Evolutionary conservation across 73 alveolate species (phyloP).

Genomic region (Paramecium caudatum): DNA sequence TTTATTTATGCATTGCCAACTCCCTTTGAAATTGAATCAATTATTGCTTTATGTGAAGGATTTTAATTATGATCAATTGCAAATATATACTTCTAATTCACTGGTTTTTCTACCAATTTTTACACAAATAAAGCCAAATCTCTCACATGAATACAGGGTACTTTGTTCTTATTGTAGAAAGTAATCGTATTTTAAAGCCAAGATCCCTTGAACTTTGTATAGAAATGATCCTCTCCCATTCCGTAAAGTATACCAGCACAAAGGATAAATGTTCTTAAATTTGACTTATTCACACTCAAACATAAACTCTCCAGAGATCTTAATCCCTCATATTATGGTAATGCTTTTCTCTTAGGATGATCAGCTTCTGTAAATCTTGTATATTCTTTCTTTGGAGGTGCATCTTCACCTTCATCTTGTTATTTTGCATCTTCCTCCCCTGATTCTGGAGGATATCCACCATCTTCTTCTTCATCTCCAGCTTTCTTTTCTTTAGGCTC

Average conservation of each 20-base stretch:
- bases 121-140: constrained; percentile 79
- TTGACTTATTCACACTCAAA: constrained; percentile 63
- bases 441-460: constrained; percentile 63
- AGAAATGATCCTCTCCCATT: constrained; percentile 80
- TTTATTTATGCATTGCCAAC: constrained; percentile 69
- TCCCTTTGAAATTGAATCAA: constrained; percentile 76
- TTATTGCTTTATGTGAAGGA: constrained; percentile 71
- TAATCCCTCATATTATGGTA: constrained; percentile 74
- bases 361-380: constrained; percentile 68
- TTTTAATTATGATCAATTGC: constrained; percentile 80
- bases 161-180: constrained; percentile 70
- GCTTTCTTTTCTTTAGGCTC: constrained; percentile 77
- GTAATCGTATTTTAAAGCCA: constrained; percentile 77
- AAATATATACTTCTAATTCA: constrained; percentile 76
- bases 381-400: constrained; percentile 65
- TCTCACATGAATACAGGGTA: constrained; percentile 80
- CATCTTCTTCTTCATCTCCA: constrained; percentile 74
- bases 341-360: constrained; percentile 69
- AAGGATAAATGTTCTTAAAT: constrained; percentile 69
- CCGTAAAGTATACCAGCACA: constrained; percentile 83
- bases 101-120: constrained; percentile 73
- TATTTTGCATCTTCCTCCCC: constrained; percentile 66
- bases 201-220: constrained; percentile 77
- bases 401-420: constrained; percentile 49
- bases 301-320: constrained; percentile 71